Evolutionary conservation across 768 basidiomycete genomes (phyloP).

Genomic region (Tulasnella sp.): DNA sequence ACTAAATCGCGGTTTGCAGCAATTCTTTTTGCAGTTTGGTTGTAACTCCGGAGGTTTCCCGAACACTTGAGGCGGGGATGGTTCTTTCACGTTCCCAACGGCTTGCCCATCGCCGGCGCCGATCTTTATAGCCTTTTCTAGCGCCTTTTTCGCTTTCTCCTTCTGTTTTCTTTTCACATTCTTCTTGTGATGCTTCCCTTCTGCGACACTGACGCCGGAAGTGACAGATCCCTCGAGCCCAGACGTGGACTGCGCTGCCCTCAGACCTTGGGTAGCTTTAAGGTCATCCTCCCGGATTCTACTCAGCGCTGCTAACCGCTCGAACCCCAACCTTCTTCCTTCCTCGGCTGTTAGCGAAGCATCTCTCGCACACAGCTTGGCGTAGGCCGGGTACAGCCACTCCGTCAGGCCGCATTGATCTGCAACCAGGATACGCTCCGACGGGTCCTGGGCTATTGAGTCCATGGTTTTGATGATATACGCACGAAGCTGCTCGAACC

Average conservation of each 20-base stretch:
- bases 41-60: too few species aligned
- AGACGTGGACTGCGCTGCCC: background rate
- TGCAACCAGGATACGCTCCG: background rate
- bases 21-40: background rate
- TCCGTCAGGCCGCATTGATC: background rate
- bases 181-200: background rate
- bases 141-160: background rate
- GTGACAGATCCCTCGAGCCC: too few species aligned
- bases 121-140: background rate
- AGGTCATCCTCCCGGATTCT: background rate
- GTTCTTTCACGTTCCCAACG: background rate
- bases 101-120: background rate
- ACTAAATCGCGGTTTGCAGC: background rate
- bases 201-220: background rate
- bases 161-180: background rate
- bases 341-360: background rate
- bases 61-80: background rate
- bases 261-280: background rate
- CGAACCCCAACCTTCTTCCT: background rate
- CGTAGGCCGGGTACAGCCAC: constrained; percentile 11
- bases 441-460: background rate
- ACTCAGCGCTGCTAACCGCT: background rate
- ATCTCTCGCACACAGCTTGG: background rate
- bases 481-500: background rate
- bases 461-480: background rate